Conservation (phyloP, 768 basidiomycete genomes). For the Phlebiopsis flavidoalba region DNA sequence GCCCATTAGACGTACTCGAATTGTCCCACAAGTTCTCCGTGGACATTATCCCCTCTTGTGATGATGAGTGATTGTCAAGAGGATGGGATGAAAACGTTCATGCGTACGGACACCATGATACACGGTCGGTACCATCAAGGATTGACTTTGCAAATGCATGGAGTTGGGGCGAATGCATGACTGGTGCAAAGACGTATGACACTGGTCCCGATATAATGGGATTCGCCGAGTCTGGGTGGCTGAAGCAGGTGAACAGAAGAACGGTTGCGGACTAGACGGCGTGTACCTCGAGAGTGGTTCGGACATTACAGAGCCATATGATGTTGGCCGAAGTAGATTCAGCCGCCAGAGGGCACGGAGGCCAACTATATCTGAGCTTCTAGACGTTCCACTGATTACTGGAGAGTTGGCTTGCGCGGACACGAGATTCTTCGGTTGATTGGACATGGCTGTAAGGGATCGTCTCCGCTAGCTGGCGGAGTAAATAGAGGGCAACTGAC, state of each 20-base stretch:
- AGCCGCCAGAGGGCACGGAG: background rate
- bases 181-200: constrained; percentile 12
- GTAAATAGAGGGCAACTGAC: constrained; percentile 1
- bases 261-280: background rate
- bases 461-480: background rate
- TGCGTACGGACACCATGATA: constrained; percentile 42
- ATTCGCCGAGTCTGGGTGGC: constrained; percentile 2
- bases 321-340: background rate
- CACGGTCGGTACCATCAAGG: constrained; percentile 19
- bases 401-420: background rate
- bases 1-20: constrained; percentile 37
- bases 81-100: constrained; percentile 47
- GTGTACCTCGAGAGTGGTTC: background rate
- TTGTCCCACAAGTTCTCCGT: constrained; percentile 41
- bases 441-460: background rate
- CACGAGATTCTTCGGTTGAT: background rate
- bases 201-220: constrained; percentile 2
- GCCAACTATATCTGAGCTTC: background rate
- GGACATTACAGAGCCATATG: background rate
- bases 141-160: constrained; percentile 13
- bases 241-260: background rate
- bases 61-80: constrained; percentile 44
- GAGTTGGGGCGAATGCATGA: constrained; percentile 14
- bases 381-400: background rate
- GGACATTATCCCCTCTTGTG: constrained; percentile 31